phyloP scores from a whole-genome alignment of 441 rosid genomes.

The Mallotus japonicus region DNA sequence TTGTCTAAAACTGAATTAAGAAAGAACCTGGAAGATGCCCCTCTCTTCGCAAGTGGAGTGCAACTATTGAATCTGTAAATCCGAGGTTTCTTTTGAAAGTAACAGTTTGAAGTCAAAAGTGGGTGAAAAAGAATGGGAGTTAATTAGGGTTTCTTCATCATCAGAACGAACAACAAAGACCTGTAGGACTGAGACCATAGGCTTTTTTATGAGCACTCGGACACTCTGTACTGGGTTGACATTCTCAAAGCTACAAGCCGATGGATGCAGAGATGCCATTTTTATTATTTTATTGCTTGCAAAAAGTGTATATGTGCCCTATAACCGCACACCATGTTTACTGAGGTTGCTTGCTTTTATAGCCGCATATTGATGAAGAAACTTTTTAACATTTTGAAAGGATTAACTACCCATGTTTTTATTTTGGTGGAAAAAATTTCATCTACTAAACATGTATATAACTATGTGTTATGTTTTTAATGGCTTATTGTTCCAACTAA shows the following conservation, averaged over 20 bases:
- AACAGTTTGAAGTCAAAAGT: conserved; percentile 24
- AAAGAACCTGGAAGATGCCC: conserved; percentile 48
- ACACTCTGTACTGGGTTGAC: conserved; percentile 10
- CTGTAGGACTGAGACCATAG: no score
- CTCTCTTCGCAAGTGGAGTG: conserved; percentile 44
- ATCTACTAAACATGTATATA: no score
- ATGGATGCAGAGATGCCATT: conserved; percentile 1
- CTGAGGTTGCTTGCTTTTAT: accelerated
- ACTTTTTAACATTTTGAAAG: no score
- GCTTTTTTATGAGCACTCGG: conserved; percentile 25
- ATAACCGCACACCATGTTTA: no score
- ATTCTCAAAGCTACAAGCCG: neutral
- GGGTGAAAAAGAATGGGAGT: conserved; percentile 5
- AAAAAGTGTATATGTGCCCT: neutral
- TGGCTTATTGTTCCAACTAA: no score
- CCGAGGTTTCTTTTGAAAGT: conserved; percentile 15
- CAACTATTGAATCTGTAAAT: conserved; percentile 38
- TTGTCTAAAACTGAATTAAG: no score
- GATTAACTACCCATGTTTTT: no score
- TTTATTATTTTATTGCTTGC: neutral
- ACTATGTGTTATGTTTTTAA: no score
- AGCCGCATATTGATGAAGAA: no score
- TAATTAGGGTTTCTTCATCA: conserved; percentile 7
- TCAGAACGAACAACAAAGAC: conserved; percentile 5
- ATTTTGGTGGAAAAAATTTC: no score